These are phyloP conservation scores for Cantharellus anzutake DNA, from an alignment of 768 basidiomycete species.

Conservation along the genomic window DNA sequence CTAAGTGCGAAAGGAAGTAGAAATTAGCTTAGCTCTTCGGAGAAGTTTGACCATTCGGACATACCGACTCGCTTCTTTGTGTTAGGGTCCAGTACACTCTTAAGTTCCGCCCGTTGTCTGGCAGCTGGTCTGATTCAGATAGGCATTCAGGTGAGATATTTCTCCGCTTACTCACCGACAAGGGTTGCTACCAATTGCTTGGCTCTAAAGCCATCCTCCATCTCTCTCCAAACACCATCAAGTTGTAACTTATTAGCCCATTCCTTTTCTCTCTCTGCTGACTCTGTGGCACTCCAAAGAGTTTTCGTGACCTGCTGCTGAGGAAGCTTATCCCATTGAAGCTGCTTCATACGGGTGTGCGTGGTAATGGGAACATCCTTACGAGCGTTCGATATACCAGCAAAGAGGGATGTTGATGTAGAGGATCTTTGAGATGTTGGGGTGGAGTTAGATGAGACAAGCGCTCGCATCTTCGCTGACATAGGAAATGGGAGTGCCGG, in stretches of 20 bases:
- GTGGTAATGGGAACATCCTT: slow-evolving; percentile 79
- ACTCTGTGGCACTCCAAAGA: slow-evolving; percentile 57
- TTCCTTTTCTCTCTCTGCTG: slow-evolving; percentile 45
- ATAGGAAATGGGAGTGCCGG: slow-evolving; percentile 21
- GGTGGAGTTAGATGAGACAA: slow-evolving; percentile 20
- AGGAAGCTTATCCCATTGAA: slow-evolving; percentile 97
- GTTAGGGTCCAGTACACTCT: slow-evolving; percentile 77
- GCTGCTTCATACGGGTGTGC: slow-evolving; percentile 85
- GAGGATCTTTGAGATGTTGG: slow-evolving; percentile 20
- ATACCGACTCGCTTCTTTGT: slow-evolving; percentile 86
- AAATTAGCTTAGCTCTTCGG: background rate
- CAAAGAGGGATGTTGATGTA: slow-evolving; percentile 20
- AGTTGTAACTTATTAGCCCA: slow-evolving; percentile 64
- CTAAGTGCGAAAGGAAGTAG: slow-evolving; percentile 21
- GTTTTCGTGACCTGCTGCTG: slow-evolving; percentile 74
- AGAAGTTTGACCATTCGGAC: slow-evolving; percentile 15
- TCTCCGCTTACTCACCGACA: slow-evolving; percentile 36
- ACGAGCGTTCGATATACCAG: slow-evolving; percentile 37
- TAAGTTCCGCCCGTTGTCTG: slow-evolving; percentile 73
- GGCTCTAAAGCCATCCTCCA: slow-evolving; percentile 97
- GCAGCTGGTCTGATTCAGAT: slow-evolving; percentile 28
- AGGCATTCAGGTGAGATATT: background rate
- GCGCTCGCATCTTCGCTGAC: slow-evolving; percentile 15
- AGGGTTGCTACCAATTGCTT: slow-evolving; percentile 84
- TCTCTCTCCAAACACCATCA: slow-evolving; percentile 84